A percentile compares a stretch with the other conserved stretches of the same genome.
Evolutionary conservation across 129 eudicot species (phyloP).

Genomic region (Flaveria trinervia): DNA sequence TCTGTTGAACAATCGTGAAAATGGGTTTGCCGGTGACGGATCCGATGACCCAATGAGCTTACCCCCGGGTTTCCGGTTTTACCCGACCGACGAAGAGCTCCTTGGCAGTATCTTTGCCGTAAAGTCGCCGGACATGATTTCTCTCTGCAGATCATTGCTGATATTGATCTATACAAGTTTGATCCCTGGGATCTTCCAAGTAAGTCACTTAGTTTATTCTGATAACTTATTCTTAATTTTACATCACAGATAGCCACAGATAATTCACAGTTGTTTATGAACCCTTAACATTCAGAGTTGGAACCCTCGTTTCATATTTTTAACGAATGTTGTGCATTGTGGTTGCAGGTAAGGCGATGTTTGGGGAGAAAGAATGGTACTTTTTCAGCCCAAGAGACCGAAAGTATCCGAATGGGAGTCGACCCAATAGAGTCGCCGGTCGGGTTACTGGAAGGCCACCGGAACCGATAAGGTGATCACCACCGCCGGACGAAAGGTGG

Average conservation of each 20-base stretch:
- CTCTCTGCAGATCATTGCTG: constrained; percentile 63
- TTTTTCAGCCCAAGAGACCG: constrained; percentile 92
- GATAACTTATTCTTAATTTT: no score
- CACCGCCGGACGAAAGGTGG: constrained; percentile 69
- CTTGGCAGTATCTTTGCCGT: constrained; percentile 76
- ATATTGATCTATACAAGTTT: constrained; percentile 80
- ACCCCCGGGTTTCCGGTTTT: constrained; percentile 94
- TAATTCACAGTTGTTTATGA: no score
- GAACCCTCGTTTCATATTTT: no score
- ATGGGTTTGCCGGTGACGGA: constrained; percentile 78
- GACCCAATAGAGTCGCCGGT: constrained; percentile 88
- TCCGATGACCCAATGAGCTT: constrained; percentile 76
- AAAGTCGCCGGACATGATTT: constrained; percentile 76
- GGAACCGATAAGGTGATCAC: constrained; percentile 88
- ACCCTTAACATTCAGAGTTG: no score
- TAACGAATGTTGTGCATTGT: no score
- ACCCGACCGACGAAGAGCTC: constrained; percentile 94
- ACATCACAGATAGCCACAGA: no score
- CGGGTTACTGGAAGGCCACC: constrained; percentile 98
- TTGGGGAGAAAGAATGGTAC: constrained; percentile 96
- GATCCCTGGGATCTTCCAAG: constrained; percentile 95
- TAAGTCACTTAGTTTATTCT: constrained; percentile 28
- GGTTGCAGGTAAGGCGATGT: constrained; percentile 65
- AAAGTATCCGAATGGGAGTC: constrained; percentile 87
- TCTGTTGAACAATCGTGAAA: background rate